Percentiles rank a stretch among this genome's conserved stretches.
phyloP scores from a whole-genome alignment of 345 rosid genomes.

The Hibiscus tridactylites region DNA sequence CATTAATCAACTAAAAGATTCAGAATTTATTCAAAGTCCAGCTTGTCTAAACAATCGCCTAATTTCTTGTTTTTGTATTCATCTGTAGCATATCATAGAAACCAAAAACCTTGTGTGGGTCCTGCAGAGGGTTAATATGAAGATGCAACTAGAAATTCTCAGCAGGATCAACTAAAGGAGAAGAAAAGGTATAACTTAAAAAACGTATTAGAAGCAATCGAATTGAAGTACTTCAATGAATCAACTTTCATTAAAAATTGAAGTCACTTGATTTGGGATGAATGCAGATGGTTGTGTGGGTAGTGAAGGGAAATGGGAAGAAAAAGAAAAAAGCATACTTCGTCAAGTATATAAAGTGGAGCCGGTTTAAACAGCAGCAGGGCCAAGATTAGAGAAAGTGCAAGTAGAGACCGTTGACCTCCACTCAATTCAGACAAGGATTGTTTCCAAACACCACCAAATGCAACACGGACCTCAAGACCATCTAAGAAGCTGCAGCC shows the following conservation, averaged over 20 bases:
- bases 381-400: constrained; percentile 88
- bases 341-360: constrained; percentile 92
- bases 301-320: neutral
- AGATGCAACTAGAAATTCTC: neutral
- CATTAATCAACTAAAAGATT: neutral
- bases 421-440: constrained; percentile 90
- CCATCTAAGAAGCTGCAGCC: constrained; percentile 86
- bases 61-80: neutral
- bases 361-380: constrained; percentile 97
- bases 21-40: neutral
- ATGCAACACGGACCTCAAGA: constrained; percentile 93
- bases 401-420: constrained; percentile 91
- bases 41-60: neutral
- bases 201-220: neutral
- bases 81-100: neutral
- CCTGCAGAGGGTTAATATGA: neutral
- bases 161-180: neutral
- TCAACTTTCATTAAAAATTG: neutral
- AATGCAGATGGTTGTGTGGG: neutral
- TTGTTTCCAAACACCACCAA: constrained; percentile 95
- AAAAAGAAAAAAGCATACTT: constrained; percentile 37
- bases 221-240: too few species aligned
- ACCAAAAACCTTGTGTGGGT: neutral
- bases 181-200: too few species aligned
- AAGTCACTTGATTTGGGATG: neutral